A percentile compares a stretch with the other conserved stretches of the same genome.
These are phyloP conservation scores for Maudiozyma pseudohumilis DNA, from an alignment of 805 yeast species.

Conservation along the genomic window DNA sequence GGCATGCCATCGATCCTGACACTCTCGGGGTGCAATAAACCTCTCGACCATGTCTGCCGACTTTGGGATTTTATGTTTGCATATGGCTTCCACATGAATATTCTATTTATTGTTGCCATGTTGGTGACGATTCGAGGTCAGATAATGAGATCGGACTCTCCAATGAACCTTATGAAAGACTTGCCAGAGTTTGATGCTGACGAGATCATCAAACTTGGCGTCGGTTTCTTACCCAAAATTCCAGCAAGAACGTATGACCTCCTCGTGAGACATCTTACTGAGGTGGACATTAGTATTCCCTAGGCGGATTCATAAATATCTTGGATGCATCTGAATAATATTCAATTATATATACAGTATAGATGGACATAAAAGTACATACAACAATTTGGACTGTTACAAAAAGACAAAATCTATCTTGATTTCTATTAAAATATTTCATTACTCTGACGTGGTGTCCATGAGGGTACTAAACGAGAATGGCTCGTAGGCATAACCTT, in stretches of 20 bases:
- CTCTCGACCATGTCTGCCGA: constrained; percentile 60
- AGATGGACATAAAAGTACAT: too few species aligned
- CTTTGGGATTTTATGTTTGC: constrained; percentile 90
- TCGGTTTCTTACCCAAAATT: constrained; percentile 67
- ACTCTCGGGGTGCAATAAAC: constrained; percentile 81
- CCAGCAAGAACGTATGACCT: constrained; percentile 50
- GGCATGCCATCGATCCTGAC: constrained; percentile 81
- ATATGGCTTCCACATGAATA: constrained; percentile 81
- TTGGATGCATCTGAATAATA: too few species aligned
- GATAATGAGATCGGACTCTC: constrained; percentile 46
- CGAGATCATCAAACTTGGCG: constrained; percentile 65
- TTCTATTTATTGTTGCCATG: constrained; percentile 72
- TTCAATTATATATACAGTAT: background rate
- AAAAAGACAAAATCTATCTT: too few species aligned
- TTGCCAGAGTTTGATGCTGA: constrained; percentile 64
- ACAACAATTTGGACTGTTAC: too few species aligned
- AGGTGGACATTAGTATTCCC: constrained; percentile 7
- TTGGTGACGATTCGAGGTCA: constrained; percentile 56
- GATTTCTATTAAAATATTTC: too few species aligned
- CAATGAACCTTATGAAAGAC: constrained; percentile 59
- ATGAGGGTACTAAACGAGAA: constrained; percentile 45
- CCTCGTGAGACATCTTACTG: constrained; percentile 25
- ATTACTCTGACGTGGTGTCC: too few species aligned
- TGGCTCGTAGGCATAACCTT: constrained; percentile 86
- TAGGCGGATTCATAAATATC: background rate